Evolutionary conservation across 2,329 filamentous ascomycete genomes (phyloP), one percentile per base, ranked within the genome.

Genomic region (Fusarium transvaalense): DNA sequence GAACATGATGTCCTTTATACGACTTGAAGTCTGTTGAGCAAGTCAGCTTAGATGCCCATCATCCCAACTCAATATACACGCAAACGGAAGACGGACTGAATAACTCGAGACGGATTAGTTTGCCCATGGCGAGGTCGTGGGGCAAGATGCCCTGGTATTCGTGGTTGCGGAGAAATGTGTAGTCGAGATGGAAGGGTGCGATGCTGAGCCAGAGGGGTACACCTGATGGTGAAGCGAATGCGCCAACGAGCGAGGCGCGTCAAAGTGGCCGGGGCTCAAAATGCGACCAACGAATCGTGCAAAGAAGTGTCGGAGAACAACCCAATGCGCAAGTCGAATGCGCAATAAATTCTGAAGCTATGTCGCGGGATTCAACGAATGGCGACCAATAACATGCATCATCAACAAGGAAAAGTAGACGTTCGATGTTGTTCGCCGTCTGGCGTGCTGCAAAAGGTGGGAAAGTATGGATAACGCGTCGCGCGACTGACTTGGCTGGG

Each of bases 1-100:
- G 89, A 64, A 89, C 91, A 83, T 99, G 96, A 76, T 97, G 94
- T 61, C 94, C 96, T 81, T 97, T 97, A 85, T 99, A 99, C 74
- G 96, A 98, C 84, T 99, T 99, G 89, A 99, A 99, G 84, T 99
- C 92, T 96, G 76, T 29, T 48, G 23, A 39, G 21, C 25, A 53
- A 37, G 66, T 75, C 56, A 75, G 72, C 31, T 42, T 39, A 27
- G 45, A 58, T 48, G 27, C 14, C 21, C 37, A 15, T 38, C 35
- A 35, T 56, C 39, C 59, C 54, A 48, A 54, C 32, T 23, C 42
- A 29, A 13, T 43, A 43, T 19, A 31, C 46, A 29, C 38, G 23
- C 15, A 25, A 43, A 48, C 41, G 43, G 39, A 41, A 57, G 43
- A 83, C 90, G 71, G 85, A 96, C 93, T 97, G 83, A 92, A 97